These are phyloP conservation scores for Chaetomium sp. DNA, from an alignment of 2,329 filamentous ascomycete species.

Conservation along the genomic window DNA sequence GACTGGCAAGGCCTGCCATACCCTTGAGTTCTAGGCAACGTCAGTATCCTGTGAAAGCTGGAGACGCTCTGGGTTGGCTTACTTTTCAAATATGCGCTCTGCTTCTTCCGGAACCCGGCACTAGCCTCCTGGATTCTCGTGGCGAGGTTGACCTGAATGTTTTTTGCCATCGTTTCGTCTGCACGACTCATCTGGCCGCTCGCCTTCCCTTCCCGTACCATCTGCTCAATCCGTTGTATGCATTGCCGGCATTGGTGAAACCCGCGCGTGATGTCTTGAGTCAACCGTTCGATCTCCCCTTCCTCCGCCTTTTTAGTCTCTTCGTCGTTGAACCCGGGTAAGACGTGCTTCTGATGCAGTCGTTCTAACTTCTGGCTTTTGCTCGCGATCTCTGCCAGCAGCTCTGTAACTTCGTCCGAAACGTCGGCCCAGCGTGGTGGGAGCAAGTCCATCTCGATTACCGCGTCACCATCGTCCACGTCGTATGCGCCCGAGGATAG, in stretches of 20 bases:
- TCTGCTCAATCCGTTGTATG: constrained; percentile 79
- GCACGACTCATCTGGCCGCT: constrained; percentile 67
- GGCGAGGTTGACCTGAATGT: constrained; percentile 88
- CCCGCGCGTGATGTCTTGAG: constrained; percentile 78
- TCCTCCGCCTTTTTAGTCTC: constrained; percentile 83
- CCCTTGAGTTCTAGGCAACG: constrained; percentile 59
- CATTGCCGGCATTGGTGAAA: constrained; percentile 88
- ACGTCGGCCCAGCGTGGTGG: constrained; percentile 94
- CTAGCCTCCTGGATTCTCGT: constrained; percentile 85
- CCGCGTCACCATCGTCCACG: constrained; percentile 83
- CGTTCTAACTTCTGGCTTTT: constrained; percentile 83
- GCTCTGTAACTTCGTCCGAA: constrained; percentile 84
- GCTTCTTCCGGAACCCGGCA: constrained; percentile 91
- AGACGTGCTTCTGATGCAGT: constrained; percentile 91
- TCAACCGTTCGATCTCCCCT: constrained; percentile 80
- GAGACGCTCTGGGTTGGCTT: constrained; percentile 22
- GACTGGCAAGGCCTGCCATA: constrained; percentile 52
- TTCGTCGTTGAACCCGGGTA: constrained; percentile 95
- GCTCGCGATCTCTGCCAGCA: constrained; percentile 70
- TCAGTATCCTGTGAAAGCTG: constrained; percentile 19
- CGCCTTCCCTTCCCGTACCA: constrained; percentile 75
- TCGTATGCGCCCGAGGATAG: constrained; percentile 72
- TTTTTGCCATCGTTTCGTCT: constrained; percentile 92
- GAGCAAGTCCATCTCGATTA: constrained; percentile 97
- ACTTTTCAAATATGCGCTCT: constrained; percentile 95